phyloP scores from a whole-genome alignment of 2,329 filamentous ascomycete genomes.

The Aspergillus melleus region DNA sequence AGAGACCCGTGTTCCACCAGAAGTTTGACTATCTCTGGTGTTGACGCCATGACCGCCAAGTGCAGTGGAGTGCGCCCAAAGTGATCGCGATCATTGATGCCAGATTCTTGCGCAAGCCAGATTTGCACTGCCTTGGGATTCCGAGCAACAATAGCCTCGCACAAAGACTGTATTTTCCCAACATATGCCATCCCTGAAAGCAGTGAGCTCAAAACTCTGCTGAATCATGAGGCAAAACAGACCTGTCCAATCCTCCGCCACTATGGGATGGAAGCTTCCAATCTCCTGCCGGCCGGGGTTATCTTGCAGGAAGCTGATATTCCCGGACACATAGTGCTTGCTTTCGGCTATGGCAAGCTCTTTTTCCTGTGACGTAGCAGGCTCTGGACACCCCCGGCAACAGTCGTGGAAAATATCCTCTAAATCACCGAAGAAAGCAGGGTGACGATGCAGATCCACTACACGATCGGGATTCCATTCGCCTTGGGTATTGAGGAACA shows the following conservation, averaged over 20 bases:
- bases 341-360: slow-evolving; percentile 69
- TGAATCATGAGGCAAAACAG: not conserved
- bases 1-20: slow-evolving; percentile 73
- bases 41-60: slow-evolving; percentile 68
- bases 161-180: slow-evolving; percentile 73
- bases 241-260: slow-evolving; percentile 76
- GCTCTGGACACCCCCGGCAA: slow-evolving; percentile 73
- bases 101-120: slow-evolving; percentile 68
- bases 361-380: slow-evolving; percentile 68
- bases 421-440: slow-evolving; percentile 78
- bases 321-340: slow-evolving; percentile 74
- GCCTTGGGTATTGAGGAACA: slow-evolving; percentile 68
- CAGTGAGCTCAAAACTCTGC: not conserved
- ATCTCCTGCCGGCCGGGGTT: slow-evolving; percentile 76
- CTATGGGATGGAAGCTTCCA: slow-evolving; percentile 75
- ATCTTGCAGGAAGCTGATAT: slow-evolving; percentile 73
- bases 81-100: slow-evolving; percentile 73
- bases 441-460: slow-evolving; percentile 78
- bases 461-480: slow-evolving; percentile 80
- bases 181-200: slow-evolving; percentile 76
- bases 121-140: slow-evolving; percentile 69
- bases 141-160: slow-evolving; percentile 75
- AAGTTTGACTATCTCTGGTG: slow-evolving; percentile 67
- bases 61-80: slow-evolving; percentile 79
- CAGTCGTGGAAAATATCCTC: slow-evolving; percentile 77